Percentiles rank a stretch among this genome's conserved stretches.
Conservation (phyloP, 2,329 filamentous ascomycete species). For the Ilyonectria destructans region DNA sequence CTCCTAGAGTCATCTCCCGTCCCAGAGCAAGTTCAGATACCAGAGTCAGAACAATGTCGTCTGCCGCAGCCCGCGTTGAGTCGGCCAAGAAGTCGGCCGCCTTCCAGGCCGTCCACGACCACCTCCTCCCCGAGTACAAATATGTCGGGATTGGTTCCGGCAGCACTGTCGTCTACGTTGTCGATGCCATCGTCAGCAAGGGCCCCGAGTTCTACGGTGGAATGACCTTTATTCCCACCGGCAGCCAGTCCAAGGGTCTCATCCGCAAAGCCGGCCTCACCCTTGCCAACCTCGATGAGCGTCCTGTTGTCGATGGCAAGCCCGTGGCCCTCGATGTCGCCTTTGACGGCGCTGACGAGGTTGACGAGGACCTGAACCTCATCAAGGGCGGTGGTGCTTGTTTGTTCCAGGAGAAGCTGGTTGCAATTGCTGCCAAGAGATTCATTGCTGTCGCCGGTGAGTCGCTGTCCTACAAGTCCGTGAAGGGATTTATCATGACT, state of each 20-base stretch:
- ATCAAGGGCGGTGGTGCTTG: slow-evolving; percentile 99
- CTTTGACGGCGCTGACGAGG: slow-evolving; percentile 97
- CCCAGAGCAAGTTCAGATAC: not conserved
- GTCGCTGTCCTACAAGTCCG: slow-evolving; percentile 46
- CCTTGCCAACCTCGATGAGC: slow-evolving; percentile 83
- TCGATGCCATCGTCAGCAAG: slow-evolving; percentile 82
- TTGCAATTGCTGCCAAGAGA: slow-evolving; percentile 86
- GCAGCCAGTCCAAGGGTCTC: slow-evolving; percentile 90
- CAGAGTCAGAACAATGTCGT: slow-evolving; percentile 54
- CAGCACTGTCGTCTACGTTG: slow-evolving; percentile 87
- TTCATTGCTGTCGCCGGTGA: slow-evolving; percentile 90
- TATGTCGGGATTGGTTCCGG: slow-evolving; percentile 87
- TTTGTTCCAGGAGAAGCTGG: slow-evolving; percentile 97
- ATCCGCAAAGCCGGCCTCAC: slow-evolving; percentile 85
- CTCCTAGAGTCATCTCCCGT: slow-evolving; percentile 13
- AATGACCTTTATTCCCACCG: slow-evolving; percentile 94
- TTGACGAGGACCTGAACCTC: slow-evolving; percentile 94
- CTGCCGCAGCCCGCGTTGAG: slow-evolving; percentile 69
- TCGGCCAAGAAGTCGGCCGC: slow-evolving; percentile 83
- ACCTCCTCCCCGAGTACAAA: slow-evolving; percentile 75
- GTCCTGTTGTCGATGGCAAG: slow-evolving; percentile 66
- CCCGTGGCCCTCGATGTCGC: slow-evolving; percentile 83
- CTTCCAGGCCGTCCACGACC: slow-evolving; percentile 80
- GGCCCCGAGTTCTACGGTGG: slow-evolving; percentile 67
- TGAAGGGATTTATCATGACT: not conserved